Base-by-base conservation (phyloP, 805 yeast species). In the Lachancea meyersii region DNA sequence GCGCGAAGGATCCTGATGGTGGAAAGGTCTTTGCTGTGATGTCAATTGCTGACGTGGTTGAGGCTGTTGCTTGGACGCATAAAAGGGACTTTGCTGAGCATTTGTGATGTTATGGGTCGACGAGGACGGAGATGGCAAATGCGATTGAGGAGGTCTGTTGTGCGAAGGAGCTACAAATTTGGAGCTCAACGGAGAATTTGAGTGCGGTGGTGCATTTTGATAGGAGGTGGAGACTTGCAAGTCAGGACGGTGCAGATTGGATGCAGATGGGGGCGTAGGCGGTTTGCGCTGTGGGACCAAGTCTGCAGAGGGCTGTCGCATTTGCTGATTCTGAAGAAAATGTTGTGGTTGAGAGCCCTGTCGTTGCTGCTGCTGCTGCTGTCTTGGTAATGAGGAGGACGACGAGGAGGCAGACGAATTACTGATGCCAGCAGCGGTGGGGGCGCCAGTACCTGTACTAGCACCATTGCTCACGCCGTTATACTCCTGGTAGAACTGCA, bases 401-500 rank as follows among this genome's bases (percentile, higher is more conserved):
- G 37, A 35, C 10, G 35, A 31, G 3, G 44, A 24, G 16, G 46
- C 28, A 37, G 48, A 37, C 8, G 36, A 21, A 19, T 31, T 37
- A 28, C 35, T 37, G 27, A 30, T 32, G 14, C 31, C 32, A 24
- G 40, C 32, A 36, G 31, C n/a, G 31, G 23, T 40, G 51, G 28
- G 10, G 45, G 42, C 10, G 44, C 40, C 22, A 41, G 33, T 19
- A 44, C 41, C 35, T 41, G 24, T 2, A 47, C 40, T 44, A 27
- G 39, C 35, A 11, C 41, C 35, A 35, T 34, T 38, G 31, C 49
- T 48, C 5, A 48, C 57, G 13, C 60, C 65, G 46, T 60, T 63
- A 41, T 63, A 71, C 49, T 69, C 73, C 46, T 69, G 73, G 46
- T 86, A 86, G 57, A 87, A 87, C 40, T 86, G 89, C 42, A 87